Base-by-base conservation (phyloP, 441 rosid species). In the Erysimum pusillum region DNA sequence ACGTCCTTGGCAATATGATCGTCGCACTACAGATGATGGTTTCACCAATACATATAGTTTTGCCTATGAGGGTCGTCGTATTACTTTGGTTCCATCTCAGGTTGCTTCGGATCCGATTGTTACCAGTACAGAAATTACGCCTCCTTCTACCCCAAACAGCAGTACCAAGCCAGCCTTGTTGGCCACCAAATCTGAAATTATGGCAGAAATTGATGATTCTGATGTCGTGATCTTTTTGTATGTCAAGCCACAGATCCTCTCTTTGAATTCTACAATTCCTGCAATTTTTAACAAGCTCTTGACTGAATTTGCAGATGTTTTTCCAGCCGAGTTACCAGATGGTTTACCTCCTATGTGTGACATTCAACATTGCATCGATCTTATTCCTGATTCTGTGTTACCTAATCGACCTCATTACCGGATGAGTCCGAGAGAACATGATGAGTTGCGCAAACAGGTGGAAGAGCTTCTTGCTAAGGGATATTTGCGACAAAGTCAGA, bases 281-380 rank as follows among this genome's bases (percentile, higher is more conserved):
- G 0, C n/a, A 2, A 2, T 13, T 2, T 25, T 25, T 14, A 0
- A 2, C 11, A 17, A 2, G 1, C 2, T 31, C 0, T 3, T 56
- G 2, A 4, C 39, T 2, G 20, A 57, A 4, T 54, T 54, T 28
- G 1, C 0, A 5, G 63, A 58, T 9, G 14, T 58, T 0, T 58
- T 58, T 9, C 42, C 13, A 4, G 8, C 4, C 0, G 42, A 34
- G 7, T 4, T 58, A 2, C 63, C 63, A 1, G 3, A 9, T 0
- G 14, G 25, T 0, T 5, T 58, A 0, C 63, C 42, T 7, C 42
- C 42, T 7, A 1, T 58, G 0, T 7, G 42, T 1, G 25, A 58
- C 0, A 34, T 58, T 2, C 63, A 58, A 15, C 63, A n/a, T 15
- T 15, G 12, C 7, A 53, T 22, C 1, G 15, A 25, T 6, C 2